Conservation (phyloP, 2,329 filamentous ascomycete species). For the Ascochyta fabae region DNA sequence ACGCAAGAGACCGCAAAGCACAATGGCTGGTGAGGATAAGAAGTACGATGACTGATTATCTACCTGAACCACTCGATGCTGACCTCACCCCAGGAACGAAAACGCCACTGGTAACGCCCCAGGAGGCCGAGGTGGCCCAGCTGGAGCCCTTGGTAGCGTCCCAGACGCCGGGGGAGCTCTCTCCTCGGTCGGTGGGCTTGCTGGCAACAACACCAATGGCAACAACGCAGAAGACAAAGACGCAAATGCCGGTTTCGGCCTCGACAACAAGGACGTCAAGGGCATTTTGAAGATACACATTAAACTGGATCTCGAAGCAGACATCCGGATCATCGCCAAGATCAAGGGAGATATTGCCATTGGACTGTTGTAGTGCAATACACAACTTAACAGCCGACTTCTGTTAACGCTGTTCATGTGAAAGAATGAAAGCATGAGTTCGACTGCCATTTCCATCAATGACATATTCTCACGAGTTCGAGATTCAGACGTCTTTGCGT, state of each 20-base stretch:
- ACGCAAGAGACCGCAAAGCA: background rate
- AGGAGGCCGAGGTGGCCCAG: constrained; percentile 9
- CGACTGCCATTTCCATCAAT: too few species aligned
- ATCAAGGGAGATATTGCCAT: constrained; percentile 34
- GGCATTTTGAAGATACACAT: constrained; percentile 33
- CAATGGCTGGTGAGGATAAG: constrained; percentile 13
- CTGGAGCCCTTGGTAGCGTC: constrained; percentile 8
- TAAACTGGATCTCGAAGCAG: constrained; percentile 31
- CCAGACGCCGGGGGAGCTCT: constrained; percentile 19
- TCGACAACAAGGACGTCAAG: constrained; percentile 33
- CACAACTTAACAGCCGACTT: too few species aligned
- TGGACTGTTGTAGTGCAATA: constrained; percentile 22
- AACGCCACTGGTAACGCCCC: constrained; percentile 6
- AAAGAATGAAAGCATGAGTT: too few species aligned
- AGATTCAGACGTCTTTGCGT: too few species aligned
- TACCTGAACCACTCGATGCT: background rate
- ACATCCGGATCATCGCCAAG: constrained; percentile 29
- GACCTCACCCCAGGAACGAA: background rate
- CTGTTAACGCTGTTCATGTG: too few species aligned
- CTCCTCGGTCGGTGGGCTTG: background rate
- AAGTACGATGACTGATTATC: background rate
- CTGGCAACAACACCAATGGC: background rate
- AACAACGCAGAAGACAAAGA: constrained; percentile 12
- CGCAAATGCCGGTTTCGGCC: constrained; percentile 23
- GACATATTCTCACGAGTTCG: too few species aligned